phyloP scores from a whole-genome alignment of 495 filamentous ascomycete species.

The Penicillium cinerascens region DNA sequence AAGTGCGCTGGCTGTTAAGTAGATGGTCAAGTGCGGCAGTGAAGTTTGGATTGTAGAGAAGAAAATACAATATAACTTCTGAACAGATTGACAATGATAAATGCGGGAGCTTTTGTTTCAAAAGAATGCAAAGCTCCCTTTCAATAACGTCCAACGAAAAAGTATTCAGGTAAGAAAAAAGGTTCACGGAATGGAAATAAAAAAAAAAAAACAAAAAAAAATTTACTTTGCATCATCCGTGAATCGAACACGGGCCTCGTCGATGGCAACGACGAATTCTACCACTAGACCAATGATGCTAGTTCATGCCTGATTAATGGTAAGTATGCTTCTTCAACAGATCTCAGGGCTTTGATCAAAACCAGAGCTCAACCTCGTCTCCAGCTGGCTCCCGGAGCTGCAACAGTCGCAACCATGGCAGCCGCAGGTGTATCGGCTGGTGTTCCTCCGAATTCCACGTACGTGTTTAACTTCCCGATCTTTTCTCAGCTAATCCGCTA shows the following conservation, averaged over 20 bases:
- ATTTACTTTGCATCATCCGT: constrained; percentile 48
- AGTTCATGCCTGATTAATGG: background rate
- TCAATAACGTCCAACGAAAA: background rate
- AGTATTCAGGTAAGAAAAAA: background rate
- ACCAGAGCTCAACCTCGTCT: constrained; percentile 19
- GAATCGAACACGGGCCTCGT: constrained; percentile 59
- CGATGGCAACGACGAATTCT: constrained; percentile 60
- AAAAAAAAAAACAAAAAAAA: constrained; percentile 22
- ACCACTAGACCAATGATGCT: constrained; percentile 59
- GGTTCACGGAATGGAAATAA: constrained; percentile 4
- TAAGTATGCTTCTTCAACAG: background rate
- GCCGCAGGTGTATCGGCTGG: constrained; percentile 25
- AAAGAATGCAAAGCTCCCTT: too few relatives aligned
- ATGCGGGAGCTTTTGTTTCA: too few relatives aligned
- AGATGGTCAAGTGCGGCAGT: background rate
- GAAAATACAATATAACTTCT: background rate
- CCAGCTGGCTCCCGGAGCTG: constrained; percentile 18
- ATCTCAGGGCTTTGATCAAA: background rate
- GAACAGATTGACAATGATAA: background rate
- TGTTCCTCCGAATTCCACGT: constrained; percentile 50
- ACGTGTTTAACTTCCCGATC: constrained; percentile 12
- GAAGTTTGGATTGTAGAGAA: background rate
- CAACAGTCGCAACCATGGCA: constrained; percentile 40
- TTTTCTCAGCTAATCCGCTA: constrained; percentile 11
- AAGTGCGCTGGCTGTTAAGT: constrained; percentile 5